A percentile compares a stretch with the other conserved stretches of the same genome.
Evolutionary conservation across 1,284 basidiomycete species (phyloP).

Genomic region (Naganishia albida): DNA sequence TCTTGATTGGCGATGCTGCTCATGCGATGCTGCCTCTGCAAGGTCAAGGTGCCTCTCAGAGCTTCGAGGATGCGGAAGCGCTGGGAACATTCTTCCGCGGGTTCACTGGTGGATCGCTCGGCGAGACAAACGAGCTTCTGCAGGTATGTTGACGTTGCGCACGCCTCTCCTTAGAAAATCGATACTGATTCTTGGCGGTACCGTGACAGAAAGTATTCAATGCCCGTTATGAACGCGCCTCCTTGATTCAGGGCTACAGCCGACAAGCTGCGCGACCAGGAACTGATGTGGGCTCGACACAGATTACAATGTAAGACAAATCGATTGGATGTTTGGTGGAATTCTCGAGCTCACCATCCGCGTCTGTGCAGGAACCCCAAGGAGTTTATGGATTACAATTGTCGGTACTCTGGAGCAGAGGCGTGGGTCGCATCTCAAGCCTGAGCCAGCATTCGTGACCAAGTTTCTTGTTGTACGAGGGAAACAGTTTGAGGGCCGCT

Average conservation of each 20-base stretch:
- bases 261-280: slow-evolving; percentile 16
- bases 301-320: slow-evolving; percentile 16
- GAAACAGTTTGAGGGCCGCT: too few relatives aligned
- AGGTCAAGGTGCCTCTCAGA: slow-evolving; percentile 41
- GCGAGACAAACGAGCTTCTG: background rate
- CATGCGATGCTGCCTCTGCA: slow-evolving; percentile 42
- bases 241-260: slow-evolving; percentile 27
- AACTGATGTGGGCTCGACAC: slow-evolving; percentile 11
- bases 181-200: too few relatives aligned
- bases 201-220: background rate
- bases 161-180: too few relatives aligned
- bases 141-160: background rate
- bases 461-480: too few relatives aligned
- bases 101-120: background rate
- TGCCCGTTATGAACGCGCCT: slow-evolving; percentile 17
- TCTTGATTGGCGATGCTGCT: slow-evolving; percentile 47
- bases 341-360: background rate
- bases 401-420: slow-evolving; percentile 23
- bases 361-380: slow-evolving; percentile 6
- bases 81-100: slow-evolving; percentile 28
- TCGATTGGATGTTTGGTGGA: background rate
- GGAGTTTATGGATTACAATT: slow-evolving; percentile 30
- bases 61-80: slow-evolving; percentile 41
- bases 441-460: too few relatives aligned
- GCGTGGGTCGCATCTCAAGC: slow-evolving; percentile 7